These are phyloP conservation scores for Ogataea haglerorum DNA, from an alignment of 805 yeast genomes.

Conservation along the genomic window DNA sequence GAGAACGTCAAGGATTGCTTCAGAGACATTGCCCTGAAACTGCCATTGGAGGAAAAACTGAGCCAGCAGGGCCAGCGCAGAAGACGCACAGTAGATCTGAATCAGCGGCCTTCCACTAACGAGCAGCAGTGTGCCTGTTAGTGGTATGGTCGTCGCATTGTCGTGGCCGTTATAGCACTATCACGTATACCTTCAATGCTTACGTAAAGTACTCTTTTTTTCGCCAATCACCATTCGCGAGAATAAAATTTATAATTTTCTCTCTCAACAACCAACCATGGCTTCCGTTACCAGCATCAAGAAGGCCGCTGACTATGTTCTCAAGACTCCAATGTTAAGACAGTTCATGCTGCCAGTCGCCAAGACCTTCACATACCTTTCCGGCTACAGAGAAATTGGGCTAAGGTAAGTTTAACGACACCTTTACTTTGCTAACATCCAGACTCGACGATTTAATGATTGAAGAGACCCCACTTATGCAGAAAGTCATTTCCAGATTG, in stretches of 20 bases:
- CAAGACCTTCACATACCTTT: slow-evolving; percentile 61
- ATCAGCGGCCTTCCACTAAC: slow-evolving; percentile 30
- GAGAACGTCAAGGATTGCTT: slow-evolving; percentile 46
- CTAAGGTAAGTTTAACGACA: slow-evolving; percentile 44
- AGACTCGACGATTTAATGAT: slow-evolving; percentile 80
- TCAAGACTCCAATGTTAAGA: slow-evolving; percentile 74
- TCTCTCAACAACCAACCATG: slow-evolving; percentile 31
- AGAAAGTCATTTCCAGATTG: slow-evolving; percentile 84
- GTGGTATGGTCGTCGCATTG: too few species aligned
- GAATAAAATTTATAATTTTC: slow-evolving; percentile 16
- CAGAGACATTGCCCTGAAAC: slow-evolving; percentile 46
- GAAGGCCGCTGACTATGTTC: slow-evolving; percentile 73
- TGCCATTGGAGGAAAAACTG: slow-evolving; percentile 33
- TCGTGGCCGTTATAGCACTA: neutral
- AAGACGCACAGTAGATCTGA: slow-evolving; percentile 29
- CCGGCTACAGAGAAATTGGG: slow-evolving; percentile 96
- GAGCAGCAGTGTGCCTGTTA: slow-evolving; percentile 33
- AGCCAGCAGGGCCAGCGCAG: slow-evolving; percentile 22
- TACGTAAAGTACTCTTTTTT: neutral
- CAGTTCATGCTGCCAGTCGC: slow-evolving; percentile 79
- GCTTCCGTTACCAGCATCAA: slow-evolving; percentile 65
- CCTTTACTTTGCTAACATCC: neutral
- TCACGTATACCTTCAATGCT: neutral
- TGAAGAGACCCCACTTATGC: slow-evolving; percentile 85
- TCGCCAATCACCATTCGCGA: slow-evolving; percentile 19